phyloP scores from a whole-genome alignment of 2,329 filamentous ascomycete species.

The Colletotrichum tanaceti region DNA sequence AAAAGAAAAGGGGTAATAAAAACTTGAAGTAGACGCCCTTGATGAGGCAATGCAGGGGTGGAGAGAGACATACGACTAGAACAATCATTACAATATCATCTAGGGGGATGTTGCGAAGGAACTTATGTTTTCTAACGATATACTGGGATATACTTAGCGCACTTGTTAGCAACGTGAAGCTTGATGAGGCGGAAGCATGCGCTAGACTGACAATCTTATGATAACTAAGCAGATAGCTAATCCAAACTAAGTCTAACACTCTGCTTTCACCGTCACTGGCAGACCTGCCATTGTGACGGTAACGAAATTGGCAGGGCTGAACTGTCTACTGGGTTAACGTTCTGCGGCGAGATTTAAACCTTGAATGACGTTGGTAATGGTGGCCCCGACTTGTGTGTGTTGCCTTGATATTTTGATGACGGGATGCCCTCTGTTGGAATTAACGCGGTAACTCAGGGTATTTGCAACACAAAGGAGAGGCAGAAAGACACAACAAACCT shows the following conservation, averaged over 20 bases:
- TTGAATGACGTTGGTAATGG: neutral
- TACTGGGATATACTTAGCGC: slow-evolving; percentile 28
- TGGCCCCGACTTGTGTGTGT: neutral
- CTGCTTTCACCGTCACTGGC: slow-evolving; percentile 16
- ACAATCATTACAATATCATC: slow-evolving; percentile 35
- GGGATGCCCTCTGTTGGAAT: neutral
- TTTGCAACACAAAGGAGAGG: neutral
- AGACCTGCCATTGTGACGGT: slow-evolving; percentile 11
- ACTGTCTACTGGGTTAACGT: neutral
- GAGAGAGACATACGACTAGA: slow-evolving; percentile 12
- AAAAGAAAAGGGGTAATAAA: no score
- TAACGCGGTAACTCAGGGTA: neutral
- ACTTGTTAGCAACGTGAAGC: neutral
- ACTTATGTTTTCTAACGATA: slow-evolving; percentile 26
- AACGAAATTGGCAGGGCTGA: neutral
- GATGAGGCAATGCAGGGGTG: neutral
- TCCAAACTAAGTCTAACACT: slow-evolving; percentile 32
- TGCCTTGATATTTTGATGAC: neutral
- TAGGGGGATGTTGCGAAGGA: slow-evolving; percentile 25
- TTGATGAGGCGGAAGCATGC: neutral
- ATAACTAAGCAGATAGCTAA: slow-evolving; percentile 23
- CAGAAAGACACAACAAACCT: neutral
- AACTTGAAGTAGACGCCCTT: neutral
- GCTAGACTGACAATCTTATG: slow-evolving; percentile 26
- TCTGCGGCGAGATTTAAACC: no score